A percentile compares a stretch with the other conserved stretches of the same genome.
These are phyloP conservation scores for Aspergillus asperescens DNA, from an alignment of 495 filamentous ascomycete species.

Conservation along the genomic window DNA sequence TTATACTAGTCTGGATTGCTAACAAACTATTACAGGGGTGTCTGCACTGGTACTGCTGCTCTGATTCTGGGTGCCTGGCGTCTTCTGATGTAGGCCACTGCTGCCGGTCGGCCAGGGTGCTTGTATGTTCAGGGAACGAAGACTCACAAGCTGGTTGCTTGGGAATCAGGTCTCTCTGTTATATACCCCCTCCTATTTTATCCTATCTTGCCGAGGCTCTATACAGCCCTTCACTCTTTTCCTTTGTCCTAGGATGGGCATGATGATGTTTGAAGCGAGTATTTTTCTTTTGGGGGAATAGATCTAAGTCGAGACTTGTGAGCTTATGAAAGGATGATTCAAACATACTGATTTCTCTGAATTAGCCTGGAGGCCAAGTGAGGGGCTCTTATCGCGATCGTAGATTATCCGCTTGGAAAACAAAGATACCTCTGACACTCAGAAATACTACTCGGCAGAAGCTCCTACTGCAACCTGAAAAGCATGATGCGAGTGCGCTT, in stretches of 20 bases:
- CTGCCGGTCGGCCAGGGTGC: neutral
- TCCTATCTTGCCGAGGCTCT: neutral
- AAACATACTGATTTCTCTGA: no score
- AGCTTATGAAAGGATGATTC: neutral
- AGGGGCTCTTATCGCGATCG: neutral
- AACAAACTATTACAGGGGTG: conserved; percentile 55
- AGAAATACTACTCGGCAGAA: no score
- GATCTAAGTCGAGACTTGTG: neutral
- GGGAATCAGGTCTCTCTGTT: neutral
- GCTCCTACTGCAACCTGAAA: no score
- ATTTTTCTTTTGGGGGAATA: neutral
- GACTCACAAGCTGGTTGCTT: neutral
- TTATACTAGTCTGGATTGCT: conserved; percentile 19
- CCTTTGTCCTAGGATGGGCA: neutral
- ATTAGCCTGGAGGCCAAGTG: no score
- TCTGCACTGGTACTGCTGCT: conserved; percentile 90
- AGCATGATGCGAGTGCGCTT: neutral
- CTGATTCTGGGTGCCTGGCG: conserved; percentile 95
- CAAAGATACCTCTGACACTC: neutral
- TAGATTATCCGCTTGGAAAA: neutral
- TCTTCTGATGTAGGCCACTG: conserved; percentile 56
- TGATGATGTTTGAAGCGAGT: neutral
- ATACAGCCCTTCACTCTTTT: neutral
- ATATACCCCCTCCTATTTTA: neutral
- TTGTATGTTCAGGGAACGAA: neutral